phyloP scores from a whole-genome alignment of 805 yeast species.

The Lipomyces mesembrius region DNA sequence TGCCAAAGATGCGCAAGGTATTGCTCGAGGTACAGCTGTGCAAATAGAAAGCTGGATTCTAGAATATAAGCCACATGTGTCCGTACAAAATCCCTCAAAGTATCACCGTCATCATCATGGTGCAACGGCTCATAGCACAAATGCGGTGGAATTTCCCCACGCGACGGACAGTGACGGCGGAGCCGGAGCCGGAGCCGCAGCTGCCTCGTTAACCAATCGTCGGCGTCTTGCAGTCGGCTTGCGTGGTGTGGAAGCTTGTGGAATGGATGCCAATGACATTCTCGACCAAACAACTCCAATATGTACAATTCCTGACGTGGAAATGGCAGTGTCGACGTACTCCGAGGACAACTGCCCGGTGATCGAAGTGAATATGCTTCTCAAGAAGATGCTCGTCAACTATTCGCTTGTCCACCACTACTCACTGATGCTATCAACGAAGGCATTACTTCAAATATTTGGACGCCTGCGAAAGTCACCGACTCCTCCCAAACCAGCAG shows the following conservation, averaged over 20 bases:
- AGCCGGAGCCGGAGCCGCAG: background rate
- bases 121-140: background rate
- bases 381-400: conserved; percentile 37
- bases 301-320: conserved; percentile 41
- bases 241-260: conserved; percentile 40
- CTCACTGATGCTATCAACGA: conserved; percentile 25
- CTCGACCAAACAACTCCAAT: conserved; percentile 37
- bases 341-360: conserved; percentile 22
- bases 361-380: conserved; percentile 36
- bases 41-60: conserved; percentile 34
- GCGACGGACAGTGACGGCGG: conserved; percentile 7
- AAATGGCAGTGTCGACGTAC: conserved; percentile 38
- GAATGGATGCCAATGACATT: conserved; percentile 40
- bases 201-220: conserved; percentile 29
- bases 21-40: conserved; percentile 30
- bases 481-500: background rate
- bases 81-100: background rate
- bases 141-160: conserved; percentile 9
- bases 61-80: conserved; percentile 28
- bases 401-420: conserved; percentile 40
- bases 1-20: conserved; percentile 2
- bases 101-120: conserved; percentile 19
- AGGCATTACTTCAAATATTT: conserved; percentile 27
- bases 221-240: conserved; percentile 39
- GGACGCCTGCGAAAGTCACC: background rate